Conservation (phyloP, 495 filamentous ascomycete genomes). For the Penicillium malachiteum region DNA sequence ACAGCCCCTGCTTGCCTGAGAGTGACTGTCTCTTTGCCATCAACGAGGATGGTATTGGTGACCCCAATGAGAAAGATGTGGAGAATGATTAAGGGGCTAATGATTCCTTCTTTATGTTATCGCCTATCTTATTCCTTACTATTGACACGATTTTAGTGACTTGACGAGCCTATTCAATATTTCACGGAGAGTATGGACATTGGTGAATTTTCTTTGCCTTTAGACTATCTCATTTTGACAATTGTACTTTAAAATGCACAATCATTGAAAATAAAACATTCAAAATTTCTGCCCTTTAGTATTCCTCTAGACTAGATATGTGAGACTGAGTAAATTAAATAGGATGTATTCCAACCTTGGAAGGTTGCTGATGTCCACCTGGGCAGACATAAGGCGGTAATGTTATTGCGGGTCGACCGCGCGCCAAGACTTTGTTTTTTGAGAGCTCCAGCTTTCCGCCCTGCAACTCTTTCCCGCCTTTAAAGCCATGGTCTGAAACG, state of each 20-base stretch:
- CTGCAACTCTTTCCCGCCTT: conserved; percentile 24
- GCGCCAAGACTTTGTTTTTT: conserved; percentile 50
- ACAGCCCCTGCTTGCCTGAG: conserved; percentile 94
- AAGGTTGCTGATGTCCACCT: not conserved
- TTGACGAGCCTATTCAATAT: conserved; percentile 26
- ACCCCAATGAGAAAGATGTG: conserved; percentile 91
- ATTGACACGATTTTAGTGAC: conserved; percentile 32
- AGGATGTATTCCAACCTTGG: not conserved
- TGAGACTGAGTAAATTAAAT: too few species aligned
- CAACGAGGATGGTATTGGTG: conserved; percentile 92
- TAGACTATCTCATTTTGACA: not conserved
- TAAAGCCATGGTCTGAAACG: conserved; percentile 39
- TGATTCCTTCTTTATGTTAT: conserved; percentile 1
- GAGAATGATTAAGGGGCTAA: conserved; percentile 63
- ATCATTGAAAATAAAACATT: not conserved
- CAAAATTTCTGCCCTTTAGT: too few species aligned
- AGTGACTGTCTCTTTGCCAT: conserved; percentile 97
- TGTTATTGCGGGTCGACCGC: not conserved
- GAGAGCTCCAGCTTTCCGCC: conserved; percentile 44
- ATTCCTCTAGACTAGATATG: too few species aligned
- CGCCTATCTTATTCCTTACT: not conserved
- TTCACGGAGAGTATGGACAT: conserved; percentile 2
- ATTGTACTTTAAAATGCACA: not conserved
- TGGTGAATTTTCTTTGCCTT: not conserved
- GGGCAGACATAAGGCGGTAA: too few species aligned